A percentile compares a stretch with the other conserved stretches of the same genome.
These are phyloP conservation scores for Protomyces pachydermus DNA, from an alignment of 1,139 yeast genomes.

Conservation along the genomic window DNA sequence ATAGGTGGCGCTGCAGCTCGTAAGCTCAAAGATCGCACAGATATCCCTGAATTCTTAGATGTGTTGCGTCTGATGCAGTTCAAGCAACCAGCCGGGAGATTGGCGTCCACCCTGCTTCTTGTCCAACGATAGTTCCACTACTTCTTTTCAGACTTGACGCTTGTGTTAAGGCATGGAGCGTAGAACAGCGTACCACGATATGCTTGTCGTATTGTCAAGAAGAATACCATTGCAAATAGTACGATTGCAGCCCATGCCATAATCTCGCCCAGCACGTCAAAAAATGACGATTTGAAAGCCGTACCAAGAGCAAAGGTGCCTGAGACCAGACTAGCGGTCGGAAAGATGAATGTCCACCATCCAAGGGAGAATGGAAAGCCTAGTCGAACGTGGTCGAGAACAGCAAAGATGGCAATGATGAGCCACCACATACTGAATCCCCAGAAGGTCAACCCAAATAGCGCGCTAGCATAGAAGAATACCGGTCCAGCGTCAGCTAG, in stretches of 20 bases:
- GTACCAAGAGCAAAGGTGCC: constrained; percentile 19
- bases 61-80: no score
- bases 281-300: constrained; percentile 8
- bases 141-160: background rate
- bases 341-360: constrained; percentile 26
- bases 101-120: no score
- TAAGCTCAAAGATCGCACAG: no score
- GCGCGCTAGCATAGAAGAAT: constrained; percentile 4
- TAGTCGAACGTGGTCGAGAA: constrained; percentile 12
- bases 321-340: constrained; percentile 14
- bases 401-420: constrained; percentile 22
- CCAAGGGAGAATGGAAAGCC: constrained; percentile 24
- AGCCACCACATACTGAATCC: constrained; percentile 26
- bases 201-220: constrained; percentile 15
- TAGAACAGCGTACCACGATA: constrained; percentile 17
- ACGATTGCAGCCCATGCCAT: constrained; percentile 22
- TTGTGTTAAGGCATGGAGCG: constrained; percentile 15
- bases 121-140: background rate
- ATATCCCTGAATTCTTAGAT: no score
- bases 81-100: no score
- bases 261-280: constrained; percentile 14
- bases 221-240: constrained; percentile 11
- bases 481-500: constrained; percentile 8
- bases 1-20: no score
- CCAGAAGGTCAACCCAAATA: constrained; percentile 15